Evolutionary conservation across 495 filamentous ascomycete genomes (phyloP).

Genomic region (Bacidia gigantensis): DNA sequence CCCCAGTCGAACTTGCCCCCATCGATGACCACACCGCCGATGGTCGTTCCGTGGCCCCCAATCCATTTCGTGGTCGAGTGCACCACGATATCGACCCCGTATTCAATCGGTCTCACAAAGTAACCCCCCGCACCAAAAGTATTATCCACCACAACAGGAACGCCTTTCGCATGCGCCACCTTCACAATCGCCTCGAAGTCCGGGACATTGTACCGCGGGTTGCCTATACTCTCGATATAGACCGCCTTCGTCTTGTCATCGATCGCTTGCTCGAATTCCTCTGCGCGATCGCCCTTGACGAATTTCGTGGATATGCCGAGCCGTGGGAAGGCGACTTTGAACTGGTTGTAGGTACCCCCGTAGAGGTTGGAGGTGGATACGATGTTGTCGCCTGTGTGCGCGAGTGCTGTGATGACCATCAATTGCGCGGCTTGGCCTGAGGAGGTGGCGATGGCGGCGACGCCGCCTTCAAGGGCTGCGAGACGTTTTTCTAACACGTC

Average conservation of each 20-base stretch:
- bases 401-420: slow-evolving; percentile 76
- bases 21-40: slow-evolving; percentile 82
- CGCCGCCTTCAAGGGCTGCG: slow-evolving; percentile 87
- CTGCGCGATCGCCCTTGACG: slow-evolving; percentile 58
- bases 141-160: slow-evolving; percentile 84
- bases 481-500: slow-evolving; percentile 98
- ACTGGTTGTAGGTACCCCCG: slow-evolving; percentile 95
- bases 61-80: slow-evolving; percentile 99
- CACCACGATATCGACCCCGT: slow-evolving; percentile 89
- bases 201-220: slow-evolving; percentile 88
- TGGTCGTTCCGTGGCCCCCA: slow-evolving; percentile 91
- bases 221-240: slow-evolving; percentile 90
- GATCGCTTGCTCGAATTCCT: slow-evolving; percentile 71
- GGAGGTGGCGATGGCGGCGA: slow-evolving; percentile 75
- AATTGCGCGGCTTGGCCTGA: slow-evolving; percentile 95
- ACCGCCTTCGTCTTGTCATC: slow-evolving; percentile 96
- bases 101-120: slow-evolving; percentile 76
- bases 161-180: slow-evolving; percentile 63
- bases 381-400: slow-evolving; percentile 84
- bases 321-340: slow-evolving; percentile 83
- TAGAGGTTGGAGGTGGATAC: slow-evolving; percentile 87
- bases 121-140: slow-evolving; percentile 96
- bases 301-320: slow-evolving; percentile 87
- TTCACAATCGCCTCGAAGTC: slow-evolving; percentile 77
- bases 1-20: slow-evolving; percentile 97